Percentiles rank a stretch among this genome's conserved stretches.
Evolutionary conservation across 305 asterid species (phyloP).

Genomic region (Plantago coronopus): DNA sequence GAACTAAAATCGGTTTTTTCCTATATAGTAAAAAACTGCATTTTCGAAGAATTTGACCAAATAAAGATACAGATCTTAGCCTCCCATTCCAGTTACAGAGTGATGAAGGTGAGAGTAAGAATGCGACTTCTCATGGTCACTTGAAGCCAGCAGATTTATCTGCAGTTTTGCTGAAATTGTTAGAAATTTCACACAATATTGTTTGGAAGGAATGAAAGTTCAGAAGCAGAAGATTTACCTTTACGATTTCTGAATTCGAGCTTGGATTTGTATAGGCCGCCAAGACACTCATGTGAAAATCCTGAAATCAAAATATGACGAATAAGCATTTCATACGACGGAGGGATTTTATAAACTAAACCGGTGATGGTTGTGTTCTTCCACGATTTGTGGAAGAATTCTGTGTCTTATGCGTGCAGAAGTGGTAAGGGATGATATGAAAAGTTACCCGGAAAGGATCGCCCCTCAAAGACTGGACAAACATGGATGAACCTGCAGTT

Average conservation of each 20-base stretch:
- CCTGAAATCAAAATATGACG: slow-evolving; percentile 50
- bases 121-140: slow-evolving; percentile 43
- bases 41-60: too few species aligned
- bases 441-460: slow-evolving; percentile 85
- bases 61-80: slow-evolving; percentile 27
- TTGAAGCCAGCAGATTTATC: slow-evolving; percentile 69
- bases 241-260: slow-evolving; percentile 79
- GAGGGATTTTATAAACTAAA: neutral
- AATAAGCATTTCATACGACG: slow-evolving; percentile 10
- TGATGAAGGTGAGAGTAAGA: slow-evolving; percentile 36
- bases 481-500: slow-evolving; percentile 85
- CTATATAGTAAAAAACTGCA: too few species aligned
- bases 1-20: too few species aligned
- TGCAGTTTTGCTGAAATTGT: slow-evolving; percentile 28
- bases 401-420: neutral
- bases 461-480: slow-evolving; percentile 90
- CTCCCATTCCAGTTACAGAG: slow-evolving; percentile 55
- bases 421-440: neutral
- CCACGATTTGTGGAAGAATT: neutral
- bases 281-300: slow-evolving; percentile 79
- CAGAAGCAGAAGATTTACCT: slow-evolving; percentile 41
- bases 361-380: neutral
- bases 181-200: neutral
- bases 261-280: slow-evolving; percentile 79
- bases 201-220: neutral